These are phyloP conservation scores for Hordeum pubiflorum DNA, from an alignment of 202 grass and related monocot species.

Conservation along the genomic window DNA sequence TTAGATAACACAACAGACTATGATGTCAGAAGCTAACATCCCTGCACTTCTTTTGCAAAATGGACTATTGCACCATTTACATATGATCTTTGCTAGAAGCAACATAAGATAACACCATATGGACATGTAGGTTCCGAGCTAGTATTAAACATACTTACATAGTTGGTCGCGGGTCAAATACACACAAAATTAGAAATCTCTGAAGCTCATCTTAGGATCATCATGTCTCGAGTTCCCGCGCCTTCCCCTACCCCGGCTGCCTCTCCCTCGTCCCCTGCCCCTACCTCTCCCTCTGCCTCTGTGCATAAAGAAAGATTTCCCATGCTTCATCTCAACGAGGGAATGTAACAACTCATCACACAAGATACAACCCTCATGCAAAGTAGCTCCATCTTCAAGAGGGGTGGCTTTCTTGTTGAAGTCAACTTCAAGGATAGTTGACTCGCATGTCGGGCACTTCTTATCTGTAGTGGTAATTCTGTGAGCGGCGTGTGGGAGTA, in stretches of 20 bases:
- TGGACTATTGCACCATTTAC: neutral
- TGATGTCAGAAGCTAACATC: neutral
- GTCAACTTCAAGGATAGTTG: conserved; percentile 88
- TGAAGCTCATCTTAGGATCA: conserved; percentile 97
- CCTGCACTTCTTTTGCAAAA: neutral
- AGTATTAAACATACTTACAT: neutral
- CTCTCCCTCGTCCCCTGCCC: conserved; percentile 45
- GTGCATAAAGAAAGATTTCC: conserved; percentile 65
- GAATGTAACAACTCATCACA: conserved; percentile 95
- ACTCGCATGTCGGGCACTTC: conserved; percentile 64
- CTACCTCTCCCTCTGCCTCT: conserved; percentile 66
- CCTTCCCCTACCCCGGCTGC: conserved; percentile 44
- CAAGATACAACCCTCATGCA: conserved; percentile 87
- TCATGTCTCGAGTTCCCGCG: conserved; percentile 36
- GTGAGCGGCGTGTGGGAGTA: conserved; percentile 77
- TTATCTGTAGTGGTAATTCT: conserved; percentile 67
- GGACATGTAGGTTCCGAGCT: neutral
- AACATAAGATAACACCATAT: neutral
- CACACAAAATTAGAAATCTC: conserved; percentile 48
- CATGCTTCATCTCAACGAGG: conserved; percentile 85
- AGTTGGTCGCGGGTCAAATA: neutral
- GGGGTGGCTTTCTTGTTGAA: conserved; percentile 97
- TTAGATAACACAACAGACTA: neutral
- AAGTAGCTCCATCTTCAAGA: conserved; percentile 60
- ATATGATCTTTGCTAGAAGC: neutral